These are phyloP conservation scores for Penicillium sp. DNA, from an alignment of 2,329 filamentous ascomycete species.

Conservation along the genomic window DNA sequence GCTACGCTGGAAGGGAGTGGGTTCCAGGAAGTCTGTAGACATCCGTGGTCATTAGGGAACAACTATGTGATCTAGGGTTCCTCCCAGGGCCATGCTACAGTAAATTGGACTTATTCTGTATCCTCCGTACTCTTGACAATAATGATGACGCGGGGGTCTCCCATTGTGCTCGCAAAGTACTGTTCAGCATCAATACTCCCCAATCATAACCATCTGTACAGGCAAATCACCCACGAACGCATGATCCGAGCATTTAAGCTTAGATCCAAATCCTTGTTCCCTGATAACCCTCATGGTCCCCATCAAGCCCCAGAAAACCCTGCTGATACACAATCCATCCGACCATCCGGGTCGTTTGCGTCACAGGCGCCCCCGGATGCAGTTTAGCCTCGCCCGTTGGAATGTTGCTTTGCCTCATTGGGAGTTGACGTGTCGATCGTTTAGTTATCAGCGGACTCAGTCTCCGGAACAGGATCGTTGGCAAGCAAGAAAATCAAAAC, in stretches of 20 bases:
- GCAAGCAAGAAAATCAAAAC: background rate
- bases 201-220: background rate
- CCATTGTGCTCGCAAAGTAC: background rate
- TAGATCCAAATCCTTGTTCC: slow-evolving; percentile 3
- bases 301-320: background rate
- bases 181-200: background rate
- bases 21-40: background rate
- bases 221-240: background rate
- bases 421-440: slow-evolving; percentile 27
- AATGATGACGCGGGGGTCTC: background rate
- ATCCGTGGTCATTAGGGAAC: background rate
- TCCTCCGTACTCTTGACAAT: background rate
- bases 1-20: slow-evolving; percentile 13
- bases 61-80: background rate
- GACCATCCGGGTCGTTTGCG: slow-evolving; percentile 24
- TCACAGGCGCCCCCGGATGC: slow-evolving; percentile 26
- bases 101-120: background rate
- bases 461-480: background rate
- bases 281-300: background rate
- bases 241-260: slow-evolving; percentile 1
- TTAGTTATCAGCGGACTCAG: background rate
- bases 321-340: background rate
- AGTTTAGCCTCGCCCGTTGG: slow-evolving; percentile 26
- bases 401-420: slow-evolving; percentile 26
- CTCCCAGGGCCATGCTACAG: background rate